Conservation (phyloP, 2,329 filamentous ascomycete species). For the Rhynchosporium graminicola region DNA sequence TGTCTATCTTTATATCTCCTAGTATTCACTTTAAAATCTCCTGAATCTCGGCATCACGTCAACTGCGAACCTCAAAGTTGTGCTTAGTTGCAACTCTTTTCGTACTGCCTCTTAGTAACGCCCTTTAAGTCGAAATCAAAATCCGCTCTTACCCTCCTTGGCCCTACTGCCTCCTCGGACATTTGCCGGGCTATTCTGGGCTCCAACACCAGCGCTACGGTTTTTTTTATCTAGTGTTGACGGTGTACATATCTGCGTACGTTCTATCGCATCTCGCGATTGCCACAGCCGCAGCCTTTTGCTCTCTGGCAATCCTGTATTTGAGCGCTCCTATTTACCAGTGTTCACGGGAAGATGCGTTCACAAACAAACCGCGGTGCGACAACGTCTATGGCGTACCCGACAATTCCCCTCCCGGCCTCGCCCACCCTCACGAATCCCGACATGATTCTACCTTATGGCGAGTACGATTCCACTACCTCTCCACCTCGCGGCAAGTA, state of each 20-base stretch:
- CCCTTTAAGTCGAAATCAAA: not conserved
- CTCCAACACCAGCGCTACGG: slow-evolving; percentile 6
- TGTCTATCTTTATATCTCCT: not conserved
- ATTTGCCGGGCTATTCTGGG: slow-evolving; percentile 10
- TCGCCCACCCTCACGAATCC: slow-evolving; percentile 91
- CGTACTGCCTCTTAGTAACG: not conserved
- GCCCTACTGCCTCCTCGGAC: not conserved
- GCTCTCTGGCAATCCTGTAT: slow-evolving; percentile 7
- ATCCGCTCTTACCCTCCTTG: not conserved
- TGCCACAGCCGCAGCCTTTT: slow-evolving; percentile 6
- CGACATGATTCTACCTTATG: slow-evolving; percentile 88
- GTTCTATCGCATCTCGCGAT: slow-evolving; percentile 5
- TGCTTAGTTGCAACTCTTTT: not conserved
- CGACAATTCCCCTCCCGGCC: slow-evolving; percentile 52
- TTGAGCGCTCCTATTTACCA: slow-evolving; percentile 11
- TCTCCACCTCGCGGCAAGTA: slow-evolving; percentile 41
- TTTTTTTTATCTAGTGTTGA: slow-evolving; percentile 3
- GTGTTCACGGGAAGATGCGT: slow-evolving; percentile 34
- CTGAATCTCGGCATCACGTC: slow-evolving; percentile 1
- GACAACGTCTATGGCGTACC: slow-evolving; percentile 43
- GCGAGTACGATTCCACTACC: slow-evolving; percentile 59
- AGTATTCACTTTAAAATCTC: slow-evolving; percentile 1
- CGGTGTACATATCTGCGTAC: slow-evolving; percentile 7
- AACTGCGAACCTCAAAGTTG: not conserved
- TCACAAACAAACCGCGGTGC: slow-evolving; percentile 30